Evolutionary conservation across 129 eudicot species (phyloP), one percentile per base, ranked within the genome.

Genomic region (Glebionis coronaria): DNA sequence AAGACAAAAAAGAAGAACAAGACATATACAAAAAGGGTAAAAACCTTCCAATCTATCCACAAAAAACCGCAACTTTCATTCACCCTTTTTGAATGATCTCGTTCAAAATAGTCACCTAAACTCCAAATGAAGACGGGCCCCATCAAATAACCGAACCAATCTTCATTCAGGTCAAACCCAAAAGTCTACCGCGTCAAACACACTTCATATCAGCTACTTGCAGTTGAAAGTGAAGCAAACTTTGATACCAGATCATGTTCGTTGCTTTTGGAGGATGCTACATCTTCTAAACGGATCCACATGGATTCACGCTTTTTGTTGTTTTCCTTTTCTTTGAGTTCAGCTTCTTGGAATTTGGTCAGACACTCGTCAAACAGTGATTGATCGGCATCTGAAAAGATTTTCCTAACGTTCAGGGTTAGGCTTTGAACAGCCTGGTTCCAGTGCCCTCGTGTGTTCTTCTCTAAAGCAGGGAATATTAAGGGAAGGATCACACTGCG

Each of bases 351-450:
- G 74, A 73, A 85, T 73, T 35, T 79, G 3, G 71, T 59, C 19
- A 82, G 68, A 77, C 91, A 82, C 63, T 82, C 91, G 21, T 85
- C 91, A 57, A 82, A 82, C 20, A 78, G 81, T n/a, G 69, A 42
- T 79, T 79, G 91, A 71, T 85, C 85, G 0, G 81, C 74, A 47
- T 85, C 91, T 31, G 80, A 77, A 61, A 85, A 85, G 54, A 82
- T 59, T 69, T 85, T 85, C 49, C 83, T 83, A 49, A 85, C 91
- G 46, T 85, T 85, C 12, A 85, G 61, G 19, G 91, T 82, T 63
- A 82, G 75, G 78, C 87, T 85, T 70, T 85, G 91, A 73, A 85
- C 91, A 23, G 91, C 91, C 63, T 79, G 91, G 69, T 85, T 85
- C 91, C 91, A 85, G 72, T 85, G 91, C 54, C 49, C 57, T 19